phyloP scores from a whole-genome alignment of 2,329 filamentous ascomycete genomes.

The Ceratocystis cubensis region DNA sequence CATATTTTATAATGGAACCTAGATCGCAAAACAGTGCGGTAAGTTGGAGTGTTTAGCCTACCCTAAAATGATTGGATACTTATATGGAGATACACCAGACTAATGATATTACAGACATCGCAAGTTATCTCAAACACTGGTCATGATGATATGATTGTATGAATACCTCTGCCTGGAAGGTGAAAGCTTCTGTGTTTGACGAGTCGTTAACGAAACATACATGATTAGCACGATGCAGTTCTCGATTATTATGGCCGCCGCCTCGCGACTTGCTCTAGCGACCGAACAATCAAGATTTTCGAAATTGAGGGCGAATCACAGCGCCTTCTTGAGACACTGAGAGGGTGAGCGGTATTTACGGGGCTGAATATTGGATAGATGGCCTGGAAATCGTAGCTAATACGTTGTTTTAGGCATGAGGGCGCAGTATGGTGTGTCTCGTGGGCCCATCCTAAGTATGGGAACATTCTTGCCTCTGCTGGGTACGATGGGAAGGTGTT shows the following conservation, averaged over 20 bases:
- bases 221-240: conserved; percentile 76
- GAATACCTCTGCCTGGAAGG: conserved; percentile 29
- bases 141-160: conserved; percentile 99
- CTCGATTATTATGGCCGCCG: conserved; percentile 97
- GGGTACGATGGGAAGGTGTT: conserved; percentile 97
- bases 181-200: not conserved
- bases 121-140: conserved; percentile 37
- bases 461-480: conserved; percentile 89
- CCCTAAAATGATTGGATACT: not conserved
- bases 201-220: conserved; percentile 22
- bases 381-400: not conserved
- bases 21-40: not conserved
- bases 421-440: conserved; percentile 95
- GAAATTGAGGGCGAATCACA: conserved; percentile 92
- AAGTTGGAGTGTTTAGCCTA: conserved; percentile 15
- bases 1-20: not conserved
- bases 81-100: conserved; percentile 18
- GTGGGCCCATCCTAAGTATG: conserved; percentile 97
- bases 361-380: not conserved
- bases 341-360: conserved; percentile 52
- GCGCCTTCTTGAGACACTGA: conserved; percentile 79
- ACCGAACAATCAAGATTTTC: conserved; percentile 98
- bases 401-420: conserved; percentile 55
- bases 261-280: conserved; percentile 91
- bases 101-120: conserved; percentile 30